phyloP scores from a whole-genome alignment of 2,329 filamentous ascomycete genomes.

The Colletotrichum filicis region DNA sequence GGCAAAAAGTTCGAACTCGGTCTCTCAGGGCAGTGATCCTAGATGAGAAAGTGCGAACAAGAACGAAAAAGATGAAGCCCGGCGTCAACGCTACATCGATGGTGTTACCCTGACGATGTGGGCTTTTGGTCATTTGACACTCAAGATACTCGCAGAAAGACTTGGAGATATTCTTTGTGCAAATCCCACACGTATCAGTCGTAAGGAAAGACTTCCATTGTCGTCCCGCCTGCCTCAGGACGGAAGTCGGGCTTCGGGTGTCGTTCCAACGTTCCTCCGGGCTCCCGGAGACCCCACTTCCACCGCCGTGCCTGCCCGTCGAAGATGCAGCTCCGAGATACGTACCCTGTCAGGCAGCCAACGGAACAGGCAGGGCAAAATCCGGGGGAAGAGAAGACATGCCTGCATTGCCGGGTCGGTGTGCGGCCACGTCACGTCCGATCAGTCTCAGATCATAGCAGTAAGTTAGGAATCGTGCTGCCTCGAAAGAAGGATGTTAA shows the following conservation, averaged over 20 bases:
- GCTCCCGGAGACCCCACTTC: not conserved
- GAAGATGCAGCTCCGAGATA: not conserved
- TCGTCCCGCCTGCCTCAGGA: too few species aligned
- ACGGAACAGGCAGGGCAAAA: not conserved
- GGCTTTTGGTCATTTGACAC: not conserved
- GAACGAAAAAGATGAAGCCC: not conserved
- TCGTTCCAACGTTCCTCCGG: not conserved
- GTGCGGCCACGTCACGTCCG: not conserved
- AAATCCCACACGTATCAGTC: not conserved
- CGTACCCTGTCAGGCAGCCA: not conserved
- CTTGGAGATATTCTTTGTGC: not conserved
- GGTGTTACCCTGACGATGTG: not conserved
- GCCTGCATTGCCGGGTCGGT: not conserved
- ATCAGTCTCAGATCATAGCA: too few species aligned
- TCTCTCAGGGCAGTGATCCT: not conserved
- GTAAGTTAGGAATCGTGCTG: not conserved
- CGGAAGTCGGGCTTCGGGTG: not conserved
- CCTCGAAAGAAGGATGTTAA: not conserved
- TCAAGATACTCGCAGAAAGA: not conserved
- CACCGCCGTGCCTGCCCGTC: not conserved
- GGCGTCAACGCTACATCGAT: not conserved
- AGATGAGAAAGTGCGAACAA: not conserved
- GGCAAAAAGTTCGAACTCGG: not conserved
- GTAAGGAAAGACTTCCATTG: not conserved
- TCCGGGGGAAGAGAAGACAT: not conserved